Percentiles rank a stretch among this genome's conserved stretches.
These are phyloP conservation scores for Acacia pycnantha DNA, from an alignment of 331 rosid species.

Conservation along the genomic window DNA sequence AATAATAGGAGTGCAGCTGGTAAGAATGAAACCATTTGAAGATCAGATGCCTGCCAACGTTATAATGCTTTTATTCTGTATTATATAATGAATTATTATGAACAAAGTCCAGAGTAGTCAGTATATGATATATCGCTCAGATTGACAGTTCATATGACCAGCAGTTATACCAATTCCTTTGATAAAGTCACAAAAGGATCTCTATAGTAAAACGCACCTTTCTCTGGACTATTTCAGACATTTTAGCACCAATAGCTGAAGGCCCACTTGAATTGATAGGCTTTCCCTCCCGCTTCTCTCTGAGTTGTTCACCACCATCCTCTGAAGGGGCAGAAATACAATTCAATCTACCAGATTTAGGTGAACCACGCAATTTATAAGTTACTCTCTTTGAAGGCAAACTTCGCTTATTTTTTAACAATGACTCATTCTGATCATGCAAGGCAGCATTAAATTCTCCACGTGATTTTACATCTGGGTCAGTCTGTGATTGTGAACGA, in stretches of 20 bases:
- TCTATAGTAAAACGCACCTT: conserved; percentile 52
- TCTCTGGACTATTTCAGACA: conserved; percentile 88
- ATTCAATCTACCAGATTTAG: conserved; percentile 77
- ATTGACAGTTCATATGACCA: conserved; percentile 19
- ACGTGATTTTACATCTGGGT: conserved; percentile 56
- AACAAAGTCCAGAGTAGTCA: conserved; percentile 23
- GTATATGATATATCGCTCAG: neutral
- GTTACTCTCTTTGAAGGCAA: conserved; percentile 67
- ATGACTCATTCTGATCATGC: conserved; percentile 69
- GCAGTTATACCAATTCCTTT: conserved; percentile 23
- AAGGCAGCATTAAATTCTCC: conserved; percentile 54
- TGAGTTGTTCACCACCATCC: conserved; percentile 62
- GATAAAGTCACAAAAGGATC: neutral
- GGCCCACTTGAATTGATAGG: conserved; percentile 57
- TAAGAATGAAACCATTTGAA: neutral
- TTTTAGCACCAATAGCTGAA: conserved; percentile 57
- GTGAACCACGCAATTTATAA: conserved; percentile 67
- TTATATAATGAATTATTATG: neutral
- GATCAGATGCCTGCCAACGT: conserved; percentile 13
- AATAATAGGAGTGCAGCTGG: conserved; percentile 1
- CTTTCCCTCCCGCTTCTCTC: conserved; percentile 79
- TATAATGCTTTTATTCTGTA: neutral
- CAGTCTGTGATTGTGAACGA: conserved; percentile 52
- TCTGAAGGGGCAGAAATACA: conserved; percentile 59
- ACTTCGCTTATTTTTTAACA: conserved; percentile 63